Conservation (phyloP, 306 rosid genomes). For the Purshia tridentata region DNA sequence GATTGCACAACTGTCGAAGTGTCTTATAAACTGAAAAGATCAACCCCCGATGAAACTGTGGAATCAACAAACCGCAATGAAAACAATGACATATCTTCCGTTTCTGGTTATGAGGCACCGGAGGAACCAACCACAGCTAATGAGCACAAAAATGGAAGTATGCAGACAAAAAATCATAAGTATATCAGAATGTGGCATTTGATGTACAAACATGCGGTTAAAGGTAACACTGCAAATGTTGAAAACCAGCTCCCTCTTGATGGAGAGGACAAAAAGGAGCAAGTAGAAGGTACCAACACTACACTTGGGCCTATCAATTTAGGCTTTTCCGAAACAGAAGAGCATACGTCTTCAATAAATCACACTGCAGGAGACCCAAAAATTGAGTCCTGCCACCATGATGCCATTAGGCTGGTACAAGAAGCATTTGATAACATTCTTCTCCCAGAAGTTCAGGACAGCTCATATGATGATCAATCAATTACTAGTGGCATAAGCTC, state of each 20-base stretch:
- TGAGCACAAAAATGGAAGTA: slow-evolving; percentile 23
- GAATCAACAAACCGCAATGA: slow-evolving; percentile 25
- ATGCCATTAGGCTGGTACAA: slow-evolving; percentile 68
- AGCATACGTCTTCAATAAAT: slow-evolving; percentile 32
- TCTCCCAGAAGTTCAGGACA: slow-evolving; percentile 64
- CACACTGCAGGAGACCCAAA: slow-evolving; percentile 25
- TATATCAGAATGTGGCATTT: slow-evolving; percentile 69
- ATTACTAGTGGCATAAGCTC: slow-evolving; percentile 31
- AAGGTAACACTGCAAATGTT: slow-evolving; percentile 27
- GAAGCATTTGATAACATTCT: slow-evolving; percentile 85
- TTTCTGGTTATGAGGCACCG: slow-evolving; percentile 22
- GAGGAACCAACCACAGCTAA: slow-evolving; percentile 23
- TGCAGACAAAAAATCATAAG: slow-evolving; percentile 49
- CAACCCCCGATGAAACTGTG: slow-evolving; percentile 7
- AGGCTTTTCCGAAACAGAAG: slow-evolving; percentile 26
- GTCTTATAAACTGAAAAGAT: neutral
- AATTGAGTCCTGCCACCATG: slow-evolving; percentile 27
- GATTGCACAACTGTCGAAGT: neutral
- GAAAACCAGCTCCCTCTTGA: slow-evolving; percentile 34
- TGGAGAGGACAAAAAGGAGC: slow-evolving; percentile 36
- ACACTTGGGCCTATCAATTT: slow-evolving; percentile 30
- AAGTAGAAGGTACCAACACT: slow-evolving; percentile 26
- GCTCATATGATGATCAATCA: slow-evolving; percentile 29
- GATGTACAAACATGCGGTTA: slow-evolving; percentile 74
- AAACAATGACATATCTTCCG: slow-evolving; percentile 27